phyloP scores from a whole-genome alignment of 495 filamentous ascomycete species.

The Penicillium paradoxum region DNA sequence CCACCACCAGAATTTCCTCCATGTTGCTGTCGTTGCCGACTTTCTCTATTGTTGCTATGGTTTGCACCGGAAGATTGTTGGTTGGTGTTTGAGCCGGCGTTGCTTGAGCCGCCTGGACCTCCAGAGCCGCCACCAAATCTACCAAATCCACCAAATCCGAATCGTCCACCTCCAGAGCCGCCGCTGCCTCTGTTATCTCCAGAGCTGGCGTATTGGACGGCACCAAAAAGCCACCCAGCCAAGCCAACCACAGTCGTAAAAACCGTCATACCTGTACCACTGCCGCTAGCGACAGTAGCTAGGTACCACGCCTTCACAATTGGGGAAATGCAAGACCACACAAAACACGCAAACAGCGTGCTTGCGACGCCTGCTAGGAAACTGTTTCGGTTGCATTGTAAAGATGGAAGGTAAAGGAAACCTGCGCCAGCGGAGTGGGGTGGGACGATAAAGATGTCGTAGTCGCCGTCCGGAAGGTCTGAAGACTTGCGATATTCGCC shows the following conservation, averaged over 20 bases:
- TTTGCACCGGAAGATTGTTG: conserved; percentile 16
- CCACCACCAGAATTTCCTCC: conserved; percentile 27
- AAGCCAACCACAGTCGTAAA: conserved; percentile 64
- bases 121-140: conserved; percentile 9
- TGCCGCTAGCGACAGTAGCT: conserved; percentile 55
- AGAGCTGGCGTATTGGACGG: conserved; percentile 49
- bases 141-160: conserved; percentile 15
- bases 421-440: conserved; percentile 87
- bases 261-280: conserved; percentile 55
- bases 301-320: conserved; percentile 63
- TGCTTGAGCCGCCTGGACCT: conserved; percentile 7
- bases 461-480: conserved; percentile 74
- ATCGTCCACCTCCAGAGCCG: conserved; percentile 21
- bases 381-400: conserved; percentile 81
- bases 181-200: conserved; percentile 14
- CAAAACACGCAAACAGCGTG: conserved; percentile 59
- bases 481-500: conserved; percentile 47
- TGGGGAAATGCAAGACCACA: conserved; percentile 66
- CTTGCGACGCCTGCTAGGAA: conserved; percentile 79
- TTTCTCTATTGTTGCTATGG: conserved; percentile 6
- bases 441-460: conserved; percentile 96
- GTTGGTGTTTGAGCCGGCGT: conserved; percentile 16
- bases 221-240: conserved; percentile 69
- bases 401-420: conserved; percentile 88
- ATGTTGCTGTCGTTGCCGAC: conserved; percentile 20